phyloP scores from a whole-genome alignment of 176 grass and related monocot genomes.

The Raddia guianensis region DNA sequence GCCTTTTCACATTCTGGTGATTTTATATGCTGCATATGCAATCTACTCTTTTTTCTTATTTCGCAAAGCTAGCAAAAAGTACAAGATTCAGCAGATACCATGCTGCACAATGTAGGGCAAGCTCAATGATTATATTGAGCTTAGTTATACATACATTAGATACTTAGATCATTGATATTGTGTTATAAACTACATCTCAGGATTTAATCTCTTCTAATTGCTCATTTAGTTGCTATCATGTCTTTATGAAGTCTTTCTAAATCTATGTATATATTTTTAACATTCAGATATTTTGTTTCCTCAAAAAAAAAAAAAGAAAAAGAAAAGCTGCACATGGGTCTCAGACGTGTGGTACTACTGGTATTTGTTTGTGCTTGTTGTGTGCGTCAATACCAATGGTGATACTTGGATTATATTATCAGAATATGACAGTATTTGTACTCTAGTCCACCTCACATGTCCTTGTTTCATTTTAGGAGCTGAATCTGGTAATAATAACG shows the following conservation, averaged over 20 bases:
- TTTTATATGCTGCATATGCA: slow-evolving; percentile 29
- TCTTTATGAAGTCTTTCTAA: background rate
- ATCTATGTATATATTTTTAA: background rate
- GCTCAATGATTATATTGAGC: background rate
- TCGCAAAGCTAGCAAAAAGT: background rate
- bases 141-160: background rate
- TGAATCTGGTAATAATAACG: slow-evolving; percentile 36
- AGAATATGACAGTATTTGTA: background rate
- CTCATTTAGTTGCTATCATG: slow-evolving; percentile 1
- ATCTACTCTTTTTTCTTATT: background rate
- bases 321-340: background rate
- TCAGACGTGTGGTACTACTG: slow-evolving; percentile 17
- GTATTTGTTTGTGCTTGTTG: background rate
- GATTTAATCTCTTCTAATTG: slow-evolving; percentile 8
- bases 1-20: background rate
- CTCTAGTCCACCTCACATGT: slow-evolving; percentile 32
- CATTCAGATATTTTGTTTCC: background rate
- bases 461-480: slow-evolving; percentile 51
- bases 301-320: too few species aligned
- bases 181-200: slow-evolving; percentile 3
- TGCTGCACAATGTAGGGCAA: background rate
- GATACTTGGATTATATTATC: background rate
- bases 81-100: background rate
- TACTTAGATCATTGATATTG: slow-evolving; percentile 16
- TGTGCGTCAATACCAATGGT: background rate